phyloP scores from a whole-genome alignment of 371 early-diverging fungal species.

The Conidiobolus incongruus region DNA sequence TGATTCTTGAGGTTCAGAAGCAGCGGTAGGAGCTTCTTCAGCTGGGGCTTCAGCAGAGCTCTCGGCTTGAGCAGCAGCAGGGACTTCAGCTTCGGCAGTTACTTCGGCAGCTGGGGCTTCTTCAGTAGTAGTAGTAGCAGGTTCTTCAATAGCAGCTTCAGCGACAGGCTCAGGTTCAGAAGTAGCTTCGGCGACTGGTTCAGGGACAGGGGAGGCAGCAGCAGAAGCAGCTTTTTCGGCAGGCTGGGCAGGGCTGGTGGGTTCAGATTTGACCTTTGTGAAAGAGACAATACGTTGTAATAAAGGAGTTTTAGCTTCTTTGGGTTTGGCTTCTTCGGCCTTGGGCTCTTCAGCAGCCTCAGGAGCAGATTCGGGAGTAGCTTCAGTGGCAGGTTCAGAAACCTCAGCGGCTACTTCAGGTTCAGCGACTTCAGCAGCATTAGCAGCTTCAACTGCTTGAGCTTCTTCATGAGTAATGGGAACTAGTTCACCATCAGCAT shows the following conservation, averaged over 20 bases:
- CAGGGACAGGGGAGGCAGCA: no score
- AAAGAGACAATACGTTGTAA: no score
- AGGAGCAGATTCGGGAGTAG: not conserved
- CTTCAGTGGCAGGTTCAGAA: not conserved
- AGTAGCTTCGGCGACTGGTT: no score
- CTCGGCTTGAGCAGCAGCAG: not conserved
- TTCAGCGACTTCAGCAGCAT: not conserved
- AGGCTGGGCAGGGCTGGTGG: not conserved
- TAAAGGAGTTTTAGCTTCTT: not conserved
- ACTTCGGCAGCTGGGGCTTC: not conserved
- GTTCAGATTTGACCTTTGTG: not conserved
- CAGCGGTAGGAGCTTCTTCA: not conserved
- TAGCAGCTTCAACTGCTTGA: not conserved
- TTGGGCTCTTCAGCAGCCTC: not conserved
- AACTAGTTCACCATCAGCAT: not conserved
- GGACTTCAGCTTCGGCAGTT: not conserved
- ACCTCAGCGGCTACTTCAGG: not conserved
- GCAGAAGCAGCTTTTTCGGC: no score
- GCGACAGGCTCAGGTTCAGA: not conserved
- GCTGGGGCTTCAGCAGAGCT: not conserved
- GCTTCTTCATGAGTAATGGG: not conserved
- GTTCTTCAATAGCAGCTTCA: not conserved
- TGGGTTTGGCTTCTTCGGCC: slow-evolving; percentile 2
- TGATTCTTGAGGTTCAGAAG: not conserved
- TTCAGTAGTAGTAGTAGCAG: not conserved